Conservation (phyloP, 2,329 filamentous ascomycete genomes). For the Bipolaris cookei region DNA sequence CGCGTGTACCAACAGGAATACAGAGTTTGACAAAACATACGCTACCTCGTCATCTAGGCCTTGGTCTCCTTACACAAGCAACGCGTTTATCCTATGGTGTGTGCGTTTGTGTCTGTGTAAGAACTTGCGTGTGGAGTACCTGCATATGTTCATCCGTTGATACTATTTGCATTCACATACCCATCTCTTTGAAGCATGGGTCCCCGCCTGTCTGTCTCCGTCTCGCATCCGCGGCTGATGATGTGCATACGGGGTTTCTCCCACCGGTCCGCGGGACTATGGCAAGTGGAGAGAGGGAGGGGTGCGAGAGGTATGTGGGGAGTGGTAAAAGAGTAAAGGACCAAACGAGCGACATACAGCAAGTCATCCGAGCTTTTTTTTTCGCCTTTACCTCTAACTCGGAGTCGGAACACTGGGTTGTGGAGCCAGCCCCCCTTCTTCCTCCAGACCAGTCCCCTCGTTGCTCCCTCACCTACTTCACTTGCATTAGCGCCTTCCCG, state of each 20-base stretch:
- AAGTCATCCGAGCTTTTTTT: slow-evolving; percentile 1
- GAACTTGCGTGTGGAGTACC: background rate
- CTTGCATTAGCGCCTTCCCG: too few species aligned
- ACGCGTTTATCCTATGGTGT: background rate
- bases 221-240: background rate
- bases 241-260: background rate
- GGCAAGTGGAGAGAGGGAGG: slow-evolving; percentile 3
- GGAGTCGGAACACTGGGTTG: slow-evolving; percentile 2
- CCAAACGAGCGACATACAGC: background rate
- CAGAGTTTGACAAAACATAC: background rate
- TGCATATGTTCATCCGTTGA: background rate
- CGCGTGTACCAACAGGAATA: slow-evolving; percentile 1
- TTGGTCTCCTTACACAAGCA: background rate
- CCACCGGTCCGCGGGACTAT: background rate
- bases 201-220: background rate
- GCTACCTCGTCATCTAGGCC: background rate
- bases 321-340: background rate
- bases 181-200: background rate
- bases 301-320: background rate
- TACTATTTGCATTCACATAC: background rate
- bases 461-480: too few species aligned
- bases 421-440: slow-evolving; percentile 1
- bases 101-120: background rate
- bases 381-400: background rate
- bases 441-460: background rate